Percentiles rank a stretch among this genome's conserved stretches.
Evolutionary conservation across 805 yeast genomes (phyloP).

Genomic region (Ogataea paraovalis): DNA sequence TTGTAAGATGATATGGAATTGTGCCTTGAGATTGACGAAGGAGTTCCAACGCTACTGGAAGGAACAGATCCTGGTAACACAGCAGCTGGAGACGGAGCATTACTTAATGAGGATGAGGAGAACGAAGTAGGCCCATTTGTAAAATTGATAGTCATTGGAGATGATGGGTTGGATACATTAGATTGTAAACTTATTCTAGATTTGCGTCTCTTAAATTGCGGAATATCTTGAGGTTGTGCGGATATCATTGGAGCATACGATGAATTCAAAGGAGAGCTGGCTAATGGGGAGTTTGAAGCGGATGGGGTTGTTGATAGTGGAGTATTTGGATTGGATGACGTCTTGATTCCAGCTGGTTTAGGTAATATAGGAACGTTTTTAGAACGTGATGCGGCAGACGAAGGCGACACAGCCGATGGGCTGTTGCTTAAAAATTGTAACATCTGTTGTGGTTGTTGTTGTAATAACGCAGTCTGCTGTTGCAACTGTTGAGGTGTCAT

Average conservation of each 20-base stretch:
- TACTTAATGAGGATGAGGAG: conserved; percentile 19
- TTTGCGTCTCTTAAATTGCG: conserved; percentile 30
- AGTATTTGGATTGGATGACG: conserved; percentile 15
- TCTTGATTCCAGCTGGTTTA: conserved; percentile 20
- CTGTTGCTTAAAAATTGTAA: conserved; percentile 3
- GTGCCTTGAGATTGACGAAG: conserved; percentile 22
- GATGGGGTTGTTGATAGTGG: conserved; percentile 24
- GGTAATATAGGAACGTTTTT: conserved; percentile 34
- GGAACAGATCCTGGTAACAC: conserved; percentile 4
- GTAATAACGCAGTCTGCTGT: neutral
- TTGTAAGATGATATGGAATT: conserved; percentile 24
- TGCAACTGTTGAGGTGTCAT: neutral
- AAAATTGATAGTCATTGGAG: conserved; percentile 18
- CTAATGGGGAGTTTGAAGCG: conserved; percentile 14
- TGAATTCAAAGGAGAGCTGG: conserved; percentile 8
- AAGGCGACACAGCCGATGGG: neutral
- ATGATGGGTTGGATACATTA: conserved; percentile 24
- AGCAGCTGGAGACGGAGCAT: conserved; percentile 14
- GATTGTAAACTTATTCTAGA: conserved; percentile 16
- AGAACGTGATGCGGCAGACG: conserved; percentile 10
- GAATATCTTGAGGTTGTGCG: conserved; percentile 29
- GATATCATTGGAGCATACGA: conserved; percentile 7
- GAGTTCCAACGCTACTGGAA: conserved; percentile 1
- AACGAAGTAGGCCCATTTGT: conserved; percentile 9
- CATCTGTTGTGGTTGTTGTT: conserved; percentile 1